Base-by-base conservation (phyloP, 148 eudicot species). In the Nyssa sinensis region DNA sequence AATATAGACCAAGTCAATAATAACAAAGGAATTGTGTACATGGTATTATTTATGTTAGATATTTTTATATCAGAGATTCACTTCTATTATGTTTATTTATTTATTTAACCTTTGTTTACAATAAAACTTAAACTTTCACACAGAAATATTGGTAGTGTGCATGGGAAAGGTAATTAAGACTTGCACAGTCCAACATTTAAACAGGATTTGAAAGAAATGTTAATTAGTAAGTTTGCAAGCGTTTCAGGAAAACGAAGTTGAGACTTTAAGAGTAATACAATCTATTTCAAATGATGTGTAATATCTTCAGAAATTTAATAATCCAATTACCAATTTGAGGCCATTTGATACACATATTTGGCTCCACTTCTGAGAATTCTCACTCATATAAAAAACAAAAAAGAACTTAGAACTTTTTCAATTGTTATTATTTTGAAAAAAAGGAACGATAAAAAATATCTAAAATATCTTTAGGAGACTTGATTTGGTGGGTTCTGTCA, bases 91-190 rank as follows among this genome's bases (percentile, higher is more conserved):
- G 1, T 39, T n/a, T 39, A 7, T 39, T 39, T 39, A 7, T 4
- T 12, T 12, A 9, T 39, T 39, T 39, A 7, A 39, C 44, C 11
- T 39, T 39, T 39, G 44, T 12, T 39, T 39, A 7, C 44, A 39
- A 14, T 24, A 9, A 1, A 25, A 3, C 8, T 59, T 37, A 67
- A 41, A 61, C 66, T 70, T 76, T 72, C 79, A 82, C 81, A 78
- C 32, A 79, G 65, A 25, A 39, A 39, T 39, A 39, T 1, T 39
- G 44, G 44, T 12, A 35, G 44, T 7, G 44, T 39, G 33, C 60
- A 24, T 0, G 24, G 74, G 57, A 27, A 5, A 55, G 8, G 17
- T 57, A 35, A 19, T 28, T 49, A 69, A 25, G 30, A 2, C 5
- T 16, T 6, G 11, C 23, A n/a, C 7, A 66, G 33, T 4, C 24